Evolutionary conservation across 1,284 basidiomycete species (phyloP).

Genomic region (Austroboletus olivaceoglutinosus): DNA sequence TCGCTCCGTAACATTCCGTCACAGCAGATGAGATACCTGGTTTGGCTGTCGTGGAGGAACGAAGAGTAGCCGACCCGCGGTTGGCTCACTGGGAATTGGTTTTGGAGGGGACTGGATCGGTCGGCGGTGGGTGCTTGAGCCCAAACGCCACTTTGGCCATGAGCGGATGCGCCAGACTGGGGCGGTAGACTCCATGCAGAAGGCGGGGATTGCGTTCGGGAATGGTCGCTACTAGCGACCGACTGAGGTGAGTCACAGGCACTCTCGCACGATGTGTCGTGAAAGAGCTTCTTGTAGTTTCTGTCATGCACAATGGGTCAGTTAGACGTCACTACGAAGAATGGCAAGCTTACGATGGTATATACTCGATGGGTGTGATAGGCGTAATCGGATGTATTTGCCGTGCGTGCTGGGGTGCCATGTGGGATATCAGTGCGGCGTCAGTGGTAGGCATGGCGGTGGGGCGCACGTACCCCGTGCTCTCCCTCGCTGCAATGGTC

Average conservation of each 20-base stretch:
- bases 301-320: conserved; percentile 22
- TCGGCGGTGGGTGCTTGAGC: conserved; percentile 24
- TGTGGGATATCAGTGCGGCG: conserved; percentile 3
- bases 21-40: conserved; percentile 39
- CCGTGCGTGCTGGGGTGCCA: conserved; percentile 21
- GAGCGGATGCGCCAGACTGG: conserved; percentile 29
- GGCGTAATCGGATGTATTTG: conserved; percentile 37
- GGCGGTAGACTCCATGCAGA: conserved; percentile 31
- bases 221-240: conserved; percentile 34
- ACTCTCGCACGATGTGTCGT: conserved; percentile 32
- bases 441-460: conserved; percentile 4
- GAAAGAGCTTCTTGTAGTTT: conserved; percentile 33
- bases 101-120: conserved; percentile 35
- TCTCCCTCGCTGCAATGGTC: conserved; percentile 28
- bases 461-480: conserved; percentile 18
- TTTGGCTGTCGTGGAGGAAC: conserved; percentile 49
- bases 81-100: conserved; percentile 37
- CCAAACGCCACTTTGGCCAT: conserved; percentile 26
- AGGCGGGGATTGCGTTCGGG: conserved; percentile 34
- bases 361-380: conserved; percentile 36
- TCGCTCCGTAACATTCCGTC: conserved; percentile 6
- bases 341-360: conserved; percentile 27
- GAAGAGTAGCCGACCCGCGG: conserved; percentile 56
- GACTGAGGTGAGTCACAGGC: conserved; percentile 33
- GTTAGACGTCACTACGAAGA: conserved; percentile 7